Evolutionary conservation across 441 rosid genomes (phyloP).

Genomic region (Gossypium davidsonii): DNA sequence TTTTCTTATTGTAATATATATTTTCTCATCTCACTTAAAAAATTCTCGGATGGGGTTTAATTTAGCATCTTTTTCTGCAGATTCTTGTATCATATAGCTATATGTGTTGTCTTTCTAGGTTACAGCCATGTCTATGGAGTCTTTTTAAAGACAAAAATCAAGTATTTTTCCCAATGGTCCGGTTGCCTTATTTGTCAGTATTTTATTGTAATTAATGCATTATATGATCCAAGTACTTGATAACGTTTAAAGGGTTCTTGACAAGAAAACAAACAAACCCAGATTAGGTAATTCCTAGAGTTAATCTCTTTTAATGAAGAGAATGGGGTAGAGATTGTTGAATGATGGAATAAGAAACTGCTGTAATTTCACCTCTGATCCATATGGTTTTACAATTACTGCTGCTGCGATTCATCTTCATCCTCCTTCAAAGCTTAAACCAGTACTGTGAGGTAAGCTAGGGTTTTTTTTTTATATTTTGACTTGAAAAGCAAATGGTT

Average conservation of each 20-base stretch:
- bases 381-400: too few species aligned
- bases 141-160: neutral
- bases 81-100: neutral
- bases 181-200: too few species aligned
- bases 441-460: neutral
- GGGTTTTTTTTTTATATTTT: constrained; percentile 18
- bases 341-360: too few species aligned
- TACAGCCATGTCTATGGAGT: neutral
- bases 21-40: neutral
- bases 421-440: neutral
- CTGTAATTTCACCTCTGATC: too few species aligned
- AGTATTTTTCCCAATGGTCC: too few species aligned
- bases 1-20: neutral
- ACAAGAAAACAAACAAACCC: too few species aligned
- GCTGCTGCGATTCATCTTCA: neutral
- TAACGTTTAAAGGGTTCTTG: neutral
- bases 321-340: too few species aligned
- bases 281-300: too few species aligned
- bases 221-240: neutral
- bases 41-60: neutral
- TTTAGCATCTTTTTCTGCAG: neutral
- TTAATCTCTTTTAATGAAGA: too few species aligned
- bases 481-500: constrained; percentile 2
- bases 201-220: too few species aligned
- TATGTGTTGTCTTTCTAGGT: constrained; percentile 2